These are phyloP conservation scores for Pseudocercospora ulei DNA, from an alignment of 2,329 filamentous ascomycete species.

Conservation along the genomic window DNA sequence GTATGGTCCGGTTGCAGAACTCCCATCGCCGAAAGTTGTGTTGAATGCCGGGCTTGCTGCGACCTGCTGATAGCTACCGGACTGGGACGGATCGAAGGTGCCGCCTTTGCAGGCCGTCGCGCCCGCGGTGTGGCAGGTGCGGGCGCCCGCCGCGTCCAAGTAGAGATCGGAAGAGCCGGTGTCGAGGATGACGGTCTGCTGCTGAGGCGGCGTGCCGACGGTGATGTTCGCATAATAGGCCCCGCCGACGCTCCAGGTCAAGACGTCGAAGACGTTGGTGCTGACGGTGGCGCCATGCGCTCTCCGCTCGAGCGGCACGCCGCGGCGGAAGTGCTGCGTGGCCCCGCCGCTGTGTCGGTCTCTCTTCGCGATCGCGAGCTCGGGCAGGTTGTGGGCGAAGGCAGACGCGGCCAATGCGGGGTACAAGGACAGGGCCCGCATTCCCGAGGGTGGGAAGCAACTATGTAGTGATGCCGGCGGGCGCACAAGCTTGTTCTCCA, in stretches of 20 bases:
- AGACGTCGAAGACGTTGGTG: slow-evolving; percentile 30
- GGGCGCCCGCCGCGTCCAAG: slow-evolving; percentile 27
- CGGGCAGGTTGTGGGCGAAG: slow-evolving; percentile 22
- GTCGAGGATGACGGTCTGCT: slow-evolving; percentile 31
- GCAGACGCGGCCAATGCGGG: slow-evolving; percentile 20
- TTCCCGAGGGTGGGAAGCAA: slow-evolving; percentile 2
- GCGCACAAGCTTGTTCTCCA: slow-evolving; percentile 1
- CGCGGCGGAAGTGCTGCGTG: slow-evolving; percentile 15
- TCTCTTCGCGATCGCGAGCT: slow-evolving; percentile 26
- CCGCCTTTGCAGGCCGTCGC: slow-evolving; percentile 28
- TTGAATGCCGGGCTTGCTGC: slow-evolving; percentile 26
- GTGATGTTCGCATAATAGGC: slow-evolving; percentile 34
- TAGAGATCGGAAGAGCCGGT: slow-evolving; percentile 33
- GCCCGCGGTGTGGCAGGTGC: slow-evolving; percentile 21
- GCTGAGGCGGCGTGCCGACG: slow-evolving; percentile 32
- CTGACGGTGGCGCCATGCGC: slow-evolving; percentile 21
- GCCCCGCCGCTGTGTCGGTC: slow-evolving; percentile 23
- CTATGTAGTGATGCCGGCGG: background rate
- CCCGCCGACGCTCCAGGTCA: slow-evolving; percentile 29
- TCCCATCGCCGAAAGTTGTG: slow-evolving; percentile 30
- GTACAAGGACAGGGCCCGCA: slow-evolving; percentile 15
- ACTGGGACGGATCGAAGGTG: slow-evolving; percentile 26
- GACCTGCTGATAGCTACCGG: slow-evolving; percentile 26
- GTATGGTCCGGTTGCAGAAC: slow-evolving; percentile 27
- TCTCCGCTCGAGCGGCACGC: slow-evolving; percentile 11